These are phyloP conservation scores for cucumber (Cucumis sativus) DNA, from an alignment of 306 rosid genomes.

Conservation along the genomic window DNA sequence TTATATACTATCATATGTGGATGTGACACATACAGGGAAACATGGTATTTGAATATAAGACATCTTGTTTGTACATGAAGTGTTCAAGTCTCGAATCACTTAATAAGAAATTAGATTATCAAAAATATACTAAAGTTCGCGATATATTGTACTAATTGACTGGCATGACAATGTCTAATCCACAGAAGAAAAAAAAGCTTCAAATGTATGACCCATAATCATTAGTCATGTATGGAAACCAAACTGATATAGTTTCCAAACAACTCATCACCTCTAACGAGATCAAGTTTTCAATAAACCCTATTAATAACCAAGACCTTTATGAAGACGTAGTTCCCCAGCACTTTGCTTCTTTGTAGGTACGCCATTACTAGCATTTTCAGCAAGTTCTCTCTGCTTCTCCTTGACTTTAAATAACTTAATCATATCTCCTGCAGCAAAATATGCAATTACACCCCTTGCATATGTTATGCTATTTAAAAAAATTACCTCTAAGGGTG, in stretches of 20 bases:
- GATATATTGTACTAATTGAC: background rate
- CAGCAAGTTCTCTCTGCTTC: slow-evolving; percentile 81
- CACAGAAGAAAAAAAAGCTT: background rate
- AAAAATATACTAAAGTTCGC: background rate
- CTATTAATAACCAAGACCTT: slow-evolving; percentile 32
- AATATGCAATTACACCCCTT: background rate
- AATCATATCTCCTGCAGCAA: slow-evolving; percentile 55
- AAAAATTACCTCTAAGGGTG: background rate
- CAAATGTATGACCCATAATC: background rate
- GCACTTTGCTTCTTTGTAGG: slow-evolving; percentile 77
- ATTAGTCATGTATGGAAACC: background rate
- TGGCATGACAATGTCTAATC: background rate
- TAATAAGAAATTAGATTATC: background rate
- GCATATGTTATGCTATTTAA: background rate
- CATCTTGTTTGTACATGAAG: background rate
- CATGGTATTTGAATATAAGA: background rate
- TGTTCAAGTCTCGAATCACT: background rate
- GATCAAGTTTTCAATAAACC: background rate
- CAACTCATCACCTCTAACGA: background rate
- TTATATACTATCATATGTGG: background rate
- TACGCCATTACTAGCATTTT: slow-evolving; percentile 50
- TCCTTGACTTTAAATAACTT: slow-evolving; percentile 84
- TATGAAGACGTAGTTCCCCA: slow-evolving; percentile 92
- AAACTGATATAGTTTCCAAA: background rate
- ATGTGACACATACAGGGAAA: background rate